These are phyloP conservation scores for Platanthera guangdongensis DNA, from an alignment of 106 monocot genomes.

Conservation along the genomic window DNA sequence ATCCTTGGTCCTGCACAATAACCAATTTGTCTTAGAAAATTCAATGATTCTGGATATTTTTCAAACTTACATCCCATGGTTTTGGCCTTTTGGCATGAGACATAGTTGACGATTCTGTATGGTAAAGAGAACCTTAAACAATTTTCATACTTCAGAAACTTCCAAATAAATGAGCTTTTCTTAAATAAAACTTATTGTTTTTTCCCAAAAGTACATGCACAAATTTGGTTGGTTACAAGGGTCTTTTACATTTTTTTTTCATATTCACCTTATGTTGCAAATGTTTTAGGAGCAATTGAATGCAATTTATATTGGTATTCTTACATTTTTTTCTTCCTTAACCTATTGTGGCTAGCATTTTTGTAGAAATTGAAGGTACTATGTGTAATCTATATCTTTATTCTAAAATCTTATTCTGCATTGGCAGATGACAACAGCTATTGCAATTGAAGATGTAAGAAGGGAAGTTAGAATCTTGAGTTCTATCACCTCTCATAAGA, in stretches of 20 bases:
- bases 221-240: too few species aligned
- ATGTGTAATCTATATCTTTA: background rate
- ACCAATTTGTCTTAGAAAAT: too few species aligned
- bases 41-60: too few species aligned
- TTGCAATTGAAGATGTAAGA: slow-evolving; percentile 76
- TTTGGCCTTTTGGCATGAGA: too few species aligned
- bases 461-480: slow-evolving; percentile 83
- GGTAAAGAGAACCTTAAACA: too few species aligned
- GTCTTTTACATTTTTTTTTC: background rate
- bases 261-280: background rate
- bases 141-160: too few species aligned
- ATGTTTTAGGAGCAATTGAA: too few species aligned
- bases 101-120: too few species aligned
- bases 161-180: too few species aligned
- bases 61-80: too few species aligned
- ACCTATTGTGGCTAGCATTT: background rate
- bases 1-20: too few species aligned
- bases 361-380: background rate
- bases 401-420: slow-evolving; percentile 3
- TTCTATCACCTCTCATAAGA: slow-evolving; percentile 57
- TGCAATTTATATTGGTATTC: too few species aligned
- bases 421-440: slow-evolving; percentile 71
- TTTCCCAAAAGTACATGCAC: background rate
- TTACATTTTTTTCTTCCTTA: background rate
- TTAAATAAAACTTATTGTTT: background rate